A percentile compares a stretch with the other conserved stretches of the same genome.
phyloP scores from a whole-genome alignment of 495 filamentous ascomycete genomes.

The Aspergillus indologenus region DNA sequence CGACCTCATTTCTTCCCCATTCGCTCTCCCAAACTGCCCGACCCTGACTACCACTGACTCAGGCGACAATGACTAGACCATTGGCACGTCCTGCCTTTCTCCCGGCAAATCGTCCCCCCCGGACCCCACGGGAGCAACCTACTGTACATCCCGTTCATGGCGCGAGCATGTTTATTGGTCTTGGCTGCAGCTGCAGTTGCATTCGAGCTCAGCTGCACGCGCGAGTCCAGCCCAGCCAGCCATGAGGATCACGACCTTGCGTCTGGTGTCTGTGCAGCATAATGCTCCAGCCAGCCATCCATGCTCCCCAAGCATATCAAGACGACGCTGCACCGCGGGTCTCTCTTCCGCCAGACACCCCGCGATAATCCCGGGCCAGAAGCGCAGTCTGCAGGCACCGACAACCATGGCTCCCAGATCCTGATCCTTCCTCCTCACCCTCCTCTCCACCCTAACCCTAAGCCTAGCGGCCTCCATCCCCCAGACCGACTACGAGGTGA shows the following conservation, averaged over 20 bases:
- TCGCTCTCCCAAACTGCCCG: neutral
- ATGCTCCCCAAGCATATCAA: no score
- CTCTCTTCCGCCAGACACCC: neutral
- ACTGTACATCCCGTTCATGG: neutral
- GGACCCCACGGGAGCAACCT: neutral
- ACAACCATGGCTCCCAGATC: conserved; percentile 17
- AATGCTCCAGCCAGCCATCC: no score
- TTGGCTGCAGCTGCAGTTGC: neutral
- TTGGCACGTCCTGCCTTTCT: neutral
- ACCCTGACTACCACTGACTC: neutral
- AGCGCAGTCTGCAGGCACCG: neutral
- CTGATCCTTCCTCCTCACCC: conserved; percentile 12
- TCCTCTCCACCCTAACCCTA: conserved; percentile 15
- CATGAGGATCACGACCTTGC: neutral
- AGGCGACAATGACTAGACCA: neutral
- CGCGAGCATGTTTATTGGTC: neutral
- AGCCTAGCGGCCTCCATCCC: conserved; percentile 19
- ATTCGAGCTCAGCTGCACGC: neutral
- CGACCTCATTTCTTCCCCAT: neutral
- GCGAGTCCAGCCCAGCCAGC: neutral
- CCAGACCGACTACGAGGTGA: conserved; percentile 30
- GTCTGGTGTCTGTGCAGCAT: neutral
- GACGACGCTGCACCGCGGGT: neutral
- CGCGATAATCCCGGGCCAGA: no score
- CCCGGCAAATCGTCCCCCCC: neutral